Evolutionary conservation across 2,329 filamentous ascomycete species (phyloP).

Genomic region (Penicillium fuscoglaucum): DNA sequence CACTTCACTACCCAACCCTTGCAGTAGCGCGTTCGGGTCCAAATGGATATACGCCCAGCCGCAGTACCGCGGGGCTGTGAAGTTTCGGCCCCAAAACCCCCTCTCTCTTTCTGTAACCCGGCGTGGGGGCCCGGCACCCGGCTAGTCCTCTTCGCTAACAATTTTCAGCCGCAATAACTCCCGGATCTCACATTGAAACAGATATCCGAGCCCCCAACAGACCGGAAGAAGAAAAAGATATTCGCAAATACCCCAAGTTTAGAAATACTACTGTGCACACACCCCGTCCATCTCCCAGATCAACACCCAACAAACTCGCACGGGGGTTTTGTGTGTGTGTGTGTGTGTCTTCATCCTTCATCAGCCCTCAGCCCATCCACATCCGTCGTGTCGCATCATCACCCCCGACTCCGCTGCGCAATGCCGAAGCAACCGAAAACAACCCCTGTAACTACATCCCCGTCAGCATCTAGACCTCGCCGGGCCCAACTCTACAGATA

Average conservation of each 20-base stretch:
- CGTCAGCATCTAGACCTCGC: neutral
- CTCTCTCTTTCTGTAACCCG: neutral
- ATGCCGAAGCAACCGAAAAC: neutral
- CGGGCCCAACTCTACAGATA: neutral
- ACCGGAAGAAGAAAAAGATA: neutral
- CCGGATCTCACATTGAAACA: neutral
- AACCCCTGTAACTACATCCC: neutral
- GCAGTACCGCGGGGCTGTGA: constrained; percentile 1
- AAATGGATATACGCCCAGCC: neutral
- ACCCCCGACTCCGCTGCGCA: neutral
- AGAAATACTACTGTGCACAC: neutral
- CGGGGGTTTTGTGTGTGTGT: too few species aligned
- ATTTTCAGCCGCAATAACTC: constrained; percentile 1
- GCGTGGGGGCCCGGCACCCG: neutral
- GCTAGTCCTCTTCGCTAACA: neutral
- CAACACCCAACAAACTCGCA: neutral
- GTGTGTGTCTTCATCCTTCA: neutral
- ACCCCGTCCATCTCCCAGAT: neutral
- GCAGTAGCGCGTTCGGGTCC: neutral
- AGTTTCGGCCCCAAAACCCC: neutral
- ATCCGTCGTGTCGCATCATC: neutral
- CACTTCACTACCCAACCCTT: neutral
- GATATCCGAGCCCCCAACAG: neutral
- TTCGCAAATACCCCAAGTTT: neutral
- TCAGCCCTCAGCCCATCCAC: neutral